Base-by-base conservation (phyloP, 345 rosid genomes). In the Dipteronia sinensis region DNA sequence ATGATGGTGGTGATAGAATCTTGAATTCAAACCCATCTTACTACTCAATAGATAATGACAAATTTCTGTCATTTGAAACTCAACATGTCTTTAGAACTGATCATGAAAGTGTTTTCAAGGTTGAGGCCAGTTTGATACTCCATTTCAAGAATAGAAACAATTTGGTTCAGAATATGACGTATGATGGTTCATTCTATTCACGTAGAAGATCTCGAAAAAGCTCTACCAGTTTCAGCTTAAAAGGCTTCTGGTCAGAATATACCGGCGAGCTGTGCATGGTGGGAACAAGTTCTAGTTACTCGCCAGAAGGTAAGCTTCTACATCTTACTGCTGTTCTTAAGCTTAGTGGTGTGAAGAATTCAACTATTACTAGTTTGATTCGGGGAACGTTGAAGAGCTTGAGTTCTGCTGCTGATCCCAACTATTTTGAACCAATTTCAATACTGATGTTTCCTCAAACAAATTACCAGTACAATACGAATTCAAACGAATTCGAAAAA, bases 251-350 rank as follows among this genome's bases (percentile, higher is more conserved):
- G 88, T 81, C 84, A 23, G 47, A 10, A 13, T 59, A 70, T 19
- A 49, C 56, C 0, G 88, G 86, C 12, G 63, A 83, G 75, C 77
- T 85, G 2, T 85, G 88, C 69, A 85, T 85, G 84, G 81, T 81
- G 47, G 88, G 86, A 4, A 78, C 86, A 12, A 6, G 77, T 61
- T 27, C 79, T 27, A 70, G 64, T 15, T 2, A 40, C 66, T 67
- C 80, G 0, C 23, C 0, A 20, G 58, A 77, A 31, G 85, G 82
- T 78, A 58, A 80, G 27, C 10, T 10, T 17, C 77, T 47, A 64
- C 59, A 65, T 20, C 78, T 46, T 46, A 1, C 44, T 66, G 88
- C 71, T 73, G 69, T 85, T 34, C 69, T 85, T 22, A 69, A 72
- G 77, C 74, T 85, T 20, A 13, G 44, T 77, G 76, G 51, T 47